Percentiles rank a stretch among this genome's conserved stretches.
phyloP scores from a whole-genome alignment of 208 protist genomes.

The Angomonas deanei region DNA sequence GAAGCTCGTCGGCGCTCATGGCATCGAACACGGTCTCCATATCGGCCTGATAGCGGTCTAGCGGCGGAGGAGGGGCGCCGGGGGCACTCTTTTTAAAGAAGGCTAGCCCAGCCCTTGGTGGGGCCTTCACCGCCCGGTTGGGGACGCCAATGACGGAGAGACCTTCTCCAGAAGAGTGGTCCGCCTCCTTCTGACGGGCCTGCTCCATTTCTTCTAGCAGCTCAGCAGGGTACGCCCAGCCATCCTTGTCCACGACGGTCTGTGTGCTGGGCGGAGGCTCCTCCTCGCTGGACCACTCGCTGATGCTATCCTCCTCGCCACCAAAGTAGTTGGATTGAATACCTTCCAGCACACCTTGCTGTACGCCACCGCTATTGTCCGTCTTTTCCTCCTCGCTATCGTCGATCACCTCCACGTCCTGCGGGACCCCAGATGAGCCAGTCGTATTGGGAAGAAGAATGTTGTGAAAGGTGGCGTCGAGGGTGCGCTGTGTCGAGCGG shows the following conservation, averaged over 20 bases:
- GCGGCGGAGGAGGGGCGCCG: neutral
- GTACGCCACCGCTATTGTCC: neutral
- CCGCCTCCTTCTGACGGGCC: no score
- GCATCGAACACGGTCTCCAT: slow-evolving; percentile 16
- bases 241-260: slow-evolving; percentile 44
- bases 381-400: neutral
- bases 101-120: no score
- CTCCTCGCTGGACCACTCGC: neutral
- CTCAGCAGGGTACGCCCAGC: slow-evolving; percentile 43
- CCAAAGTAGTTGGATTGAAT: neutral
- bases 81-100: no score
- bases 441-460: no score
- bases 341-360: neutral
- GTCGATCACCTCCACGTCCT: neutral
- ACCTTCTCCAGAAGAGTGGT: neutral
- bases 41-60: slow-evolving; percentile 25
- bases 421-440: no score
- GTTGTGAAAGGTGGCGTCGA: no score
- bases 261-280: neutral
- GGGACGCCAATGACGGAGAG: neutral
- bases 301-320: neutral
- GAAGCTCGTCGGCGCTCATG: slow-evolving; percentile 10
- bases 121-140: neutral
- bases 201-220: neutral
- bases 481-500: no score